Evolutionary conservation across 257 asterid species (phyloP).

Genomic region (Agastache rugosa): DNA sequence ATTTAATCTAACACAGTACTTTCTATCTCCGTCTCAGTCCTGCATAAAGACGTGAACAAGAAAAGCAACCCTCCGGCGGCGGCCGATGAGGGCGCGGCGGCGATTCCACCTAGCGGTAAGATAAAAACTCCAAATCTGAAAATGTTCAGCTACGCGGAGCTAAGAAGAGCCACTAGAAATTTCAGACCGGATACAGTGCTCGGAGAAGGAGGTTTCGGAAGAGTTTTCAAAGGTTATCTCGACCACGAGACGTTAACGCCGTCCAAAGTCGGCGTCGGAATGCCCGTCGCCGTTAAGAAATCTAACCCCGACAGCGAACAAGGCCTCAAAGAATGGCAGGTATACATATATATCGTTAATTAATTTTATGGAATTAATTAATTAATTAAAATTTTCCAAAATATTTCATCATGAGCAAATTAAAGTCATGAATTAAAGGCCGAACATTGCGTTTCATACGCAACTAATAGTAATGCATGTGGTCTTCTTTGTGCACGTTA

Average conservation of each 20-base stretch:
- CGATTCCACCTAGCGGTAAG: constrained; percentile 46
- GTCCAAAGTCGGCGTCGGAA: constrained; percentile 70
- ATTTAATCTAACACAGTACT: background rate
- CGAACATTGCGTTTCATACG: too few relatives aligned
- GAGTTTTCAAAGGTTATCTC: constrained; percentile 61
- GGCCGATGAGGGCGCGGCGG: constrained; percentile 10
- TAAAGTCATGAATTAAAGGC: too few relatives aligned
- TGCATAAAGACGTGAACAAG: background rate
- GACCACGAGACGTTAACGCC: constrained; percentile 69
- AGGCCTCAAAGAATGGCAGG: constrained; percentile 98
- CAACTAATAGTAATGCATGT: background rate
- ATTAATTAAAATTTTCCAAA: background rate
- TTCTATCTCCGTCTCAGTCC: background rate
- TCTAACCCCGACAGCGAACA: constrained; percentile 86
- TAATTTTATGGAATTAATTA: background rate
- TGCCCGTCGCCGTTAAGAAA: constrained; percentile 88
- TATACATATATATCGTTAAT: constrained; percentile 3
- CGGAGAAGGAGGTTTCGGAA: constrained; percentile 74
- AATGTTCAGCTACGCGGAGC: constrained; percentile 52
- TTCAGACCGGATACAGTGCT: constrained; percentile 62
- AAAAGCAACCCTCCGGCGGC: background rate
- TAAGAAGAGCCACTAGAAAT: constrained; percentile 54
- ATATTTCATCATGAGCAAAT: background rate
- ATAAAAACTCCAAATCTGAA: constrained; percentile 52
- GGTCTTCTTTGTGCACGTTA: background rate